Evolutionary conservation across 441 rosid genomes (phyloP).

Genomic region (Manihot esculenta): DNA sequence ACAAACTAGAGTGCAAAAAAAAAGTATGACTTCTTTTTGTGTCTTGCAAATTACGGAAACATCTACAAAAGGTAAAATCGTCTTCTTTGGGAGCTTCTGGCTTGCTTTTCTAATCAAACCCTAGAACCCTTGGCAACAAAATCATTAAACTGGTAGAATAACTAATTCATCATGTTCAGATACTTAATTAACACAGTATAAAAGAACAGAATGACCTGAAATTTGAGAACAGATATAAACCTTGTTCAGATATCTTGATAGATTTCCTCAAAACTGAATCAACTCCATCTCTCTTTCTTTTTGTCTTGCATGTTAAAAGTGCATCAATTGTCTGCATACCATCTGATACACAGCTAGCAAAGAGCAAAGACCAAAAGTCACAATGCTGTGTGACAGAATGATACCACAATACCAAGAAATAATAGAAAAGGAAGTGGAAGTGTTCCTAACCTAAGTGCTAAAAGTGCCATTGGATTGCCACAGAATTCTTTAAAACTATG

Average conservation of each 20-base stretch:
- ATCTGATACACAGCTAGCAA: slow-evolving; percentile 80
- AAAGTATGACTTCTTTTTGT: neutral
- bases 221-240: slow-evolving; percentile 32
- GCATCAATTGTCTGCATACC: slow-evolving; percentile 79
- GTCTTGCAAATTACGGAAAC: slow-evolving; percentile 16
- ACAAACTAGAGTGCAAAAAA: neutral
- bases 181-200: slow-evolving; percentile 7
- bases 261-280: slow-evolving; percentile 35
- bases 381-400: slow-evolving; percentile 17
- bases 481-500: slow-evolving; percentile 64
- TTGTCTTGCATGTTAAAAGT: slow-evolving; percentile 72
- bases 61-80: neutral
- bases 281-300: slow-evolving; percentile 60
- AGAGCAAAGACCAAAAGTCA: slow-evolving; percentile 33
- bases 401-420: slow-evolving; percentile 4
- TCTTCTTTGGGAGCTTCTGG: neutral
- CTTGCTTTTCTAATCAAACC: slow-evolving; percentile 13
- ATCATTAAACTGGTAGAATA: neutral
- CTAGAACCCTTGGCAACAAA: slow-evolving; percentile 3
- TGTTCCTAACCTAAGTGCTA: slow-evolving; percentile 73
- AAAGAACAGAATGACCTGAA: neutral
- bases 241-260: slow-evolving; percentile 44
- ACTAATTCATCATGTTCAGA: slow-evolving; percentile 10
- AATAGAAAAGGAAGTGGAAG: slow-evolving; percentile 23
- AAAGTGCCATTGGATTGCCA: slow-evolving; percentile 76